Evolutionary conservation across 1,139 yeast genomes (phyloP).

Genomic region (Blastobotrys serpentis): DNA sequence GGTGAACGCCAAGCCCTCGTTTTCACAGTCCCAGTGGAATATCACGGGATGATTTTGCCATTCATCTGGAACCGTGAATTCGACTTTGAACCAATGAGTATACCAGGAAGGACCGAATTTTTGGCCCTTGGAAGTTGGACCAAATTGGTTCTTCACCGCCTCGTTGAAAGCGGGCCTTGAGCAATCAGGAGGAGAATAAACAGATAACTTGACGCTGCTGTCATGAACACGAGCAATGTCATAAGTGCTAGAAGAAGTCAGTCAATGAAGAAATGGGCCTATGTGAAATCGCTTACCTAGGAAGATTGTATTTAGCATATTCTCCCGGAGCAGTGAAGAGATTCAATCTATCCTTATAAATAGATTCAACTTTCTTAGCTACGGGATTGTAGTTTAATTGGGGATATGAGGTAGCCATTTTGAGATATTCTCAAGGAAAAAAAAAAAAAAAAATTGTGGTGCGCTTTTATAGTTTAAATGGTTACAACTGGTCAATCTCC

Average conservation of each 20-base stretch:
- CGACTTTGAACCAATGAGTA: slow-evolving; percentile 86
- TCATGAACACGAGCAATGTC: slow-evolving; percentile 52
- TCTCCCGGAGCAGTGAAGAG: slow-evolving; percentile 76
- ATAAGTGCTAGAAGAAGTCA: no score
- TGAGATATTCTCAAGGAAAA: no score
- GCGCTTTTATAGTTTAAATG: neutral
- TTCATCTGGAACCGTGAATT: slow-evolving; percentile 57
- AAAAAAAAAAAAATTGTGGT: neutral
- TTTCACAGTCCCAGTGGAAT: slow-evolving; percentile 82
- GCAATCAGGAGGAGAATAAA: slow-evolving; percentile 65
- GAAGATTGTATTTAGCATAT: slow-evolving; percentile 66
- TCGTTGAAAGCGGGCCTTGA: slow-evolving; percentile 72
- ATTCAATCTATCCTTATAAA: slow-evolving; percentile 73
- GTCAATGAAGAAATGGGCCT: no score
- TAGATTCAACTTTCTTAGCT: slow-evolving; percentile 78
- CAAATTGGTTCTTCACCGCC: slow-evolving; percentile 59
- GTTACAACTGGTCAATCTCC: no score
- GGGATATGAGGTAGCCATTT: no score
- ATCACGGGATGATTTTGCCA: slow-evolving; percentile 53
- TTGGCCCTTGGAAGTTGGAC: slow-evolving; percentile 63
- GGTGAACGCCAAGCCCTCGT: slow-evolving; percentile 80
- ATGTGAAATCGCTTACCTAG: slow-evolving; percentile 49
- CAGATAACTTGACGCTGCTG: slow-evolving; percentile 50
- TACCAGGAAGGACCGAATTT: slow-evolving; percentile 96
- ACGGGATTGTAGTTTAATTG: slow-evolving; percentile 48